These are phyloP conservation scores for Coemansia sp. DNA, from an alignment of 192 early-diverging fungal species.

Conservation along the genomic window DNA sequence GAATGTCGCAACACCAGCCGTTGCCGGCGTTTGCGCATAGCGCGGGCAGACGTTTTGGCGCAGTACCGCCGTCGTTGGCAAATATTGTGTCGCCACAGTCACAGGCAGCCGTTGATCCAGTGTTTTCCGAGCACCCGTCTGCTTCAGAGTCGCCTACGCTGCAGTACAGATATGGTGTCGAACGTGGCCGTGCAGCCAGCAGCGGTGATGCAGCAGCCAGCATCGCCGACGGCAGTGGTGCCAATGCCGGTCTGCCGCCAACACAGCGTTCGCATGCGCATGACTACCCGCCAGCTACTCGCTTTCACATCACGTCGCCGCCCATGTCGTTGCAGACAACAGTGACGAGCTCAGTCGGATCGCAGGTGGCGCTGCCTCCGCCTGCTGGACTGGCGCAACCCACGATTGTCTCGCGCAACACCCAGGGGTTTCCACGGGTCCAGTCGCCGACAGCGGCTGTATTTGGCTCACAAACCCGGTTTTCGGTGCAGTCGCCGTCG, in stretches of 20 bases:
- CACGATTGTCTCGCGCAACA: background rate
- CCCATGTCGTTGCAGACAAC: conserved; percentile 11
- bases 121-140: background rate
- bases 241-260: background rate
- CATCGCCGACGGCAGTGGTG: conserved; percentile 10
- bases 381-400: conserved; percentile 18
- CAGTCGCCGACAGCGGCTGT: conserved; percentile 14
- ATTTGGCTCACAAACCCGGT: conserved; percentile 8
- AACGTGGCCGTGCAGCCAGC: conserved; percentile 11
- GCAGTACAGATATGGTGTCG: background rate
- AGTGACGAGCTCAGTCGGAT: background rate
- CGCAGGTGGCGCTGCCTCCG: conserved; percentile 10
- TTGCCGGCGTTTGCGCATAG: background rate
- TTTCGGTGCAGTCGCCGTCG: conserved; percentile 12
- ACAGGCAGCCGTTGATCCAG: conserved; percentile 6
- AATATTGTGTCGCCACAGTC: conserved; percentile 25
- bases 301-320: background rate
- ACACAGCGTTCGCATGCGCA: background rate
- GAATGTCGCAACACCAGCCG: background rate
- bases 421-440: conserved; percentile 14
- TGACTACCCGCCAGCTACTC: background rate
- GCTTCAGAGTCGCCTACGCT: conserved; percentile 12
- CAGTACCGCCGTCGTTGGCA: conserved; percentile 32
- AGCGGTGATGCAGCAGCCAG: conserved; percentile 11
- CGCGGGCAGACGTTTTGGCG: background rate